These are phyloP conservation scores for Pyrenula massariospora DNA, from an alignment of 495 filamentous ascomycete species.

Conservation along the genomic window DNA sequence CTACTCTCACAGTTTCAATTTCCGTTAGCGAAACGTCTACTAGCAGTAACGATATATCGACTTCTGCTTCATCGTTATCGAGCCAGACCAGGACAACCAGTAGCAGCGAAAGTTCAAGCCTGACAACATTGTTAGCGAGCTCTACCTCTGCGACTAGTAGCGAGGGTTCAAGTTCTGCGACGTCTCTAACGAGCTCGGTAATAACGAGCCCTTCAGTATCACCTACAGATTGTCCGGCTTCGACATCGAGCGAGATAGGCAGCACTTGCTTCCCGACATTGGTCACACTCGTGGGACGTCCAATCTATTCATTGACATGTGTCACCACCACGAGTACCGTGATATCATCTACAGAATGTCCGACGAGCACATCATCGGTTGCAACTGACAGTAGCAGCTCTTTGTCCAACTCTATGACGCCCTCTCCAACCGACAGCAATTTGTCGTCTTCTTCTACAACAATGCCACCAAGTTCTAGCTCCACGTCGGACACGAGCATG, in stretches of 20 bases:
- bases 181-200: background rate
- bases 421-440: background rate
- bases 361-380: background rate
- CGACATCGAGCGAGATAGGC: background rate
- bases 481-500: no score
- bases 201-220: background rate
- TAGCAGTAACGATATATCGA: background rate
- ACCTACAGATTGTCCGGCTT: background rate
- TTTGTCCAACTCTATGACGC: background rate
- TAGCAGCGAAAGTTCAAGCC: background rate
- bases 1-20: background rate
- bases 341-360: background rate
- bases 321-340: background rate
- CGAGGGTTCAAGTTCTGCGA: background rate
- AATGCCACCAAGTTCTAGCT: no score
- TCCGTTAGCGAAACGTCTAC: background rate
- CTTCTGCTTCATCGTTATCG: no score
- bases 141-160: background rate
- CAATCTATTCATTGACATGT: background rate
- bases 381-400: background rate
- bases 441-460: no score
- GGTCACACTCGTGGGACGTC: background rate
- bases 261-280: background rate
- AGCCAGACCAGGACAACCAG: no score
- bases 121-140: no score